phyloP scores from a whole-genome alignment of 2,329 filamentous ascomycete species.

The Tympanopsis confertula region DNA sequence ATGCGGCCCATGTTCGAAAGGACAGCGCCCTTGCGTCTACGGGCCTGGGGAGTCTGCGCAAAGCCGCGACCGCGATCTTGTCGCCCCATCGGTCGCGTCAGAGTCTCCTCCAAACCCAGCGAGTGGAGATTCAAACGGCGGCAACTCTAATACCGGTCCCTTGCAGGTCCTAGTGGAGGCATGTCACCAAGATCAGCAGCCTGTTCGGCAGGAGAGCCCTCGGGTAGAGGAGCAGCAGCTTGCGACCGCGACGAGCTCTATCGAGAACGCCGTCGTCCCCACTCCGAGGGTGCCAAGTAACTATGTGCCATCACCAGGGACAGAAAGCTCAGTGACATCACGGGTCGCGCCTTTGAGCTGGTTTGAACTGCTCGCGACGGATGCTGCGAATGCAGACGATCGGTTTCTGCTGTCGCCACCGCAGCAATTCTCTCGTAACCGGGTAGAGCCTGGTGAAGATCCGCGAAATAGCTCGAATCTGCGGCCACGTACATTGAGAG shows the following conservation, averaged over 20 bases:
- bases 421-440: conserved; percentile 13
- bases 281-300: neutral
- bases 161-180: conserved; percentile 9
- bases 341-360: conserved; percentile 32
- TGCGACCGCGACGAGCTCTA: conserved; percentile 3
- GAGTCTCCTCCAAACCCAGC: too few relatives aligned
- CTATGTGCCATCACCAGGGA: conserved; percentile 11
- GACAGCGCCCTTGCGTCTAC: conserved; percentile 12
- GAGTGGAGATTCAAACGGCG: too few relatives aligned
- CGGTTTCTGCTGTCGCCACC: conserved; percentile 9
- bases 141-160: conserved; percentile 8
- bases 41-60: neutral
- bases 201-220: conserved; percentile 3
- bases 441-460: conserved; percentile 1
- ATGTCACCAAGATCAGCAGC: conserved; percentile 9
- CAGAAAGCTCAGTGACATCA: conserved; percentile 18
- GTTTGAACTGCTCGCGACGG: conserved; percentile 24
- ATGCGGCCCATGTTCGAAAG: conserved; percentile 14
- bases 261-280: too few relatives aligned
- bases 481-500: conserved; percentile 4
- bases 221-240: conserved; percentile 3
- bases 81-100: too few relatives aligned
- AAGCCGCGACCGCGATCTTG: conserved; percentile 1
- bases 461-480: neutral
- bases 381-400: conserved; percentile 27